Evolutionary conservation across 2,329 filamentous ascomycete species (phyloP).

Genomic region (Exutisphaerella laricina): DNA sequence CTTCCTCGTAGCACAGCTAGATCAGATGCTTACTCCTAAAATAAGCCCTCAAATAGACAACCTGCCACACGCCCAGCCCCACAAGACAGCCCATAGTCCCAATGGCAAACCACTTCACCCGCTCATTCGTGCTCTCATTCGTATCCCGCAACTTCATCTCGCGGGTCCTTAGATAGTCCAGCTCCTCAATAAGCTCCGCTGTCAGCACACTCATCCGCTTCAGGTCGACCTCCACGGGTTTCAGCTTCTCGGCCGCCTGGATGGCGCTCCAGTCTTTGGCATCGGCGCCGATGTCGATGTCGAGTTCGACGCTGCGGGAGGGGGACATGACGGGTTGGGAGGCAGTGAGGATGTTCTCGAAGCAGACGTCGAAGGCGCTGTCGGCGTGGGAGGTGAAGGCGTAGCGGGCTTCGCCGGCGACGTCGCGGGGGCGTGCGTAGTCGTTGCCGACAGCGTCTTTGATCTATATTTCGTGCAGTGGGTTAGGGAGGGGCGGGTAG

Average conservation of each 20-base stretch:
- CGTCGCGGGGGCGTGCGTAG: constrained; percentile 84
- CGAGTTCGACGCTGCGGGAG: constrained; percentile 74
- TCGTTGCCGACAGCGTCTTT: constrained; percentile 93
- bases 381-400: constrained; percentile 91
- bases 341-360: constrained; percentile 72
- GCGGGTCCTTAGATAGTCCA: constrained; percentile 86
- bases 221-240: constrained; percentile 92
- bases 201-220: constrained; percentile 88
- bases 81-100: constrained; percentile 87
- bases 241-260: constrained; percentile 93
- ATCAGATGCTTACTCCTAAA: constrained; percentile 67
- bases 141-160: constrained; percentile 97
- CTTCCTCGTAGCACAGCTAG: no score
- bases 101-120: constrained; percentile 98
- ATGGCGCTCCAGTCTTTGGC: constrained; percentile 98
- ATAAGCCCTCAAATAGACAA: constrained; percentile 94
- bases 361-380: constrained; percentile 93
- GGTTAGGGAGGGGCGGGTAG: no score
- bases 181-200: constrained; percentile 80
- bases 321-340: constrained; percentile 42
- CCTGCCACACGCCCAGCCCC: constrained; percentile 89
- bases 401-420: constrained; percentile 85
- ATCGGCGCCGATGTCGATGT: constrained; percentile 93
- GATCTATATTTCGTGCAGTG: no score
- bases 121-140: constrained; percentile 98